Evolutionary conservation across 345 rosid species (phyloP).

Genomic region (Citrus maxima): DNA sequence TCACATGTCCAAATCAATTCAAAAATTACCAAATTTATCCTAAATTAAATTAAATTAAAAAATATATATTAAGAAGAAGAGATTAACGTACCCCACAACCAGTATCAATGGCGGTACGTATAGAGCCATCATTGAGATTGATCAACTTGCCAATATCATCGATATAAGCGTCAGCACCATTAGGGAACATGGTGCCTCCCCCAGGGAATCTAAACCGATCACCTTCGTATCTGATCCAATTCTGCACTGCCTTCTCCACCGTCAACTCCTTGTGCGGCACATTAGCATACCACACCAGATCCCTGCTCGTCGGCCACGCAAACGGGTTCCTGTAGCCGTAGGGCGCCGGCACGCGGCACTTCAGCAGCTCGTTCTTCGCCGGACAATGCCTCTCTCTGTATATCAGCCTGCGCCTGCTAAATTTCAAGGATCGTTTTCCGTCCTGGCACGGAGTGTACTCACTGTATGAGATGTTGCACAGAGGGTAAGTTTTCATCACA

Average conservation of each 20-base stretch:
- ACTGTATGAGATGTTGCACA: constrained; percentile 23
- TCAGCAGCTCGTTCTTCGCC: constrained; percentile 28
- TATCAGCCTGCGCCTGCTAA: constrained; percentile 26
- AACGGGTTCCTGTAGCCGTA: constrained; percentile 48
- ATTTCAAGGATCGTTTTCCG: constrained; percentile 29
- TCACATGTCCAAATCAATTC: not conserved
- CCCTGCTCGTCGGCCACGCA: constrained; percentile 57
- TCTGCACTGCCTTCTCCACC: constrained; percentile 66
- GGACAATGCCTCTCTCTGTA: constrained; percentile 76
- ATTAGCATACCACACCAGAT: constrained; percentile 55
- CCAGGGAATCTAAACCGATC: constrained; percentile 63
- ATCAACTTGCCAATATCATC: constrained; percentile 55
- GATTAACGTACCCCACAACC: constrained; percentile 60
- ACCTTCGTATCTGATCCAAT: constrained; percentile 54
- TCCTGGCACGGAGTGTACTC: constrained; percentile 58
- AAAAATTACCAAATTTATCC: not conserved
- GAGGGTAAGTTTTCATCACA: constrained; percentile 16
- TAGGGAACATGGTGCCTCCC: constrained; percentile 73
- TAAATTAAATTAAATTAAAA: not conserved
- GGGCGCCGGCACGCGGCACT: constrained; percentile 63
- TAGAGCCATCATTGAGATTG: constrained; percentile 47
- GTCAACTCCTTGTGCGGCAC: constrained; percentile 71
- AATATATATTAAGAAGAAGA: not conserved
- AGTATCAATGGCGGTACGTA: constrained; percentile 66
- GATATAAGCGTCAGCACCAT: constrained; percentile 60